A percentile compares a stretch with the other conserved stretches of the same genome.
Conservation (phyloP, 768 basidiomycete genomes). For the Lentinula sp. region DNA sequence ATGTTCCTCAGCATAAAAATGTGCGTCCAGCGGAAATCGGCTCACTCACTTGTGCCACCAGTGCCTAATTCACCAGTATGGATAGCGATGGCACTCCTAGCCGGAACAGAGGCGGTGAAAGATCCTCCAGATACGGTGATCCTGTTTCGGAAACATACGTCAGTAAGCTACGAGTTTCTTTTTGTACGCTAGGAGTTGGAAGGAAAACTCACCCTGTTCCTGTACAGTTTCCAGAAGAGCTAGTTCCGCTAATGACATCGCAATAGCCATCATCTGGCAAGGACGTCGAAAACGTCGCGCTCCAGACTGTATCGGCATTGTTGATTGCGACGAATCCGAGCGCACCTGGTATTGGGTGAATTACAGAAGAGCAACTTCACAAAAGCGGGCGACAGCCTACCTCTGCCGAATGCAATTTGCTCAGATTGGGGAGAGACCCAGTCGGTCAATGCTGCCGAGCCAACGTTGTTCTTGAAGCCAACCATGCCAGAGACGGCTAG, state of each 20-base stretch:
- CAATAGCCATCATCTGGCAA: slow-evolving; percentile 56
- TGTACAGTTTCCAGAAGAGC: slow-evolving; percentile 35
- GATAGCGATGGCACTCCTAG: slow-evolving; percentile 50
- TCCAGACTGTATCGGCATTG: slow-evolving; percentile 54
- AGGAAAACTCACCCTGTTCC: slow-evolving; percentile 37
- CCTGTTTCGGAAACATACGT: slow-evolving; percentile 18
- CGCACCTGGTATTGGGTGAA: slow-evolving; percentile 28
- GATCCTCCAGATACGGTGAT: slow-evolving; percentile 42
- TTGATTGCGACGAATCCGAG: slow-evolving; percentile 64
- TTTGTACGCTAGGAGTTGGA: not conserved
- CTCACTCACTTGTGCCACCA: slow-evolving; percentile 12
- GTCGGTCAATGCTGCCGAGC: slow-evolving; percentile 39
- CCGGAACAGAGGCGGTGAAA: slow-evolving; percentile 43
- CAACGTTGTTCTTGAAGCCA: slow-evolving; percentile 59
- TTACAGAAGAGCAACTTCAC: too few relatives aligned
- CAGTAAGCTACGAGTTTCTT: not conserved
- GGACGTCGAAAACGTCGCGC: slow-evolving; percentile 46
- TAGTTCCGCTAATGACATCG: slow-evolving; percentile 52
- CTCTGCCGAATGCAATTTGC: slow-evolving; percentile 64
- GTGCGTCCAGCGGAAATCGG: not conserved
- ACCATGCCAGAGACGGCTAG: slow-evolving; percentile 53
- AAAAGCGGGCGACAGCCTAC: slow-evolving; percentile 21
- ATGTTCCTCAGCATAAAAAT: not conserved
- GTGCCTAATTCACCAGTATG: slow-evolving; percentile 38
- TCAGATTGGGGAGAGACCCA: slow-evolving; percentile 54